phyloP scores from a whole-genome alignment of 208 protist genomes.

The Trypanosomatidae sp. region DNA sequence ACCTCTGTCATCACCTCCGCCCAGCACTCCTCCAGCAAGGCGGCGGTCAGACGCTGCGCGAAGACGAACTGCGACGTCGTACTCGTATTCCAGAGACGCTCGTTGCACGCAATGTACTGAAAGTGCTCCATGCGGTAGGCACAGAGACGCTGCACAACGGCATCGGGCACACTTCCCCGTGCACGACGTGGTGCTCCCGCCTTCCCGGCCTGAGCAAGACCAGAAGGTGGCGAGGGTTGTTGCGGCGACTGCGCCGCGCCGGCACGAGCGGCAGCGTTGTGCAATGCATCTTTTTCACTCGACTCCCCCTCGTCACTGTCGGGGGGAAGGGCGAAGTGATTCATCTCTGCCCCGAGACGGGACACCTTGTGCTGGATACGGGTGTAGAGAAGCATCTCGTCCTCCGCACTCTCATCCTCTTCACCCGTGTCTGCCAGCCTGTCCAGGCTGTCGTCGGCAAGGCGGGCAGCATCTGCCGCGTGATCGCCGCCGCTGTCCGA shows the following conservation, averaged over 20 bases:
- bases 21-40: slow-evolving; percentile 71
- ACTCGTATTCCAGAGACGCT: slow-evolving; percentile 85
- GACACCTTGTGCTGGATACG: slow-evolving; percentile 50
- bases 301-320: too few relatives aligned
- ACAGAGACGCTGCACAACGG: slow-evolving; percentile 67
- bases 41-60: slow-evolving; percentile 76
- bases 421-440: not conserved
- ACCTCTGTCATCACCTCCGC: slow-evolving; percentile 81
- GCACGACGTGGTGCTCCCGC: too few relatives aligned
- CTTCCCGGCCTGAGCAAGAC: too few relatives aligned
- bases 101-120: slow-evolving; percentile 85
- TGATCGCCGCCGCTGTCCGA: not conserved
- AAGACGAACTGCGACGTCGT: slow-evolving; percentile 81
- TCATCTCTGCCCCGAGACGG: slow-evolving; percentile 49
- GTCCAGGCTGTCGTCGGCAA: slow-evolving; percentile 12
- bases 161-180: slow-evolving; percentile 61
- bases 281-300: too few relatives aligned
- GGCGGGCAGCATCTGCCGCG: not conserved
- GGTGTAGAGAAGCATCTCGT: slow-evolving; percentile 59
- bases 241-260: too few relatives aligned
- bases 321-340: slow-evolving; percentile 26
- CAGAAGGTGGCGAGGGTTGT: too few relatives aligned
- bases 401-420: not conserved
- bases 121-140: slow-evolving; percentile 62
- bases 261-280: too few relatives aligned